Evolutionary conservation across 495 filamentous ascomycete genomes (phyloP).

Genomic region (Cryomyces antarcticus): DNA sequence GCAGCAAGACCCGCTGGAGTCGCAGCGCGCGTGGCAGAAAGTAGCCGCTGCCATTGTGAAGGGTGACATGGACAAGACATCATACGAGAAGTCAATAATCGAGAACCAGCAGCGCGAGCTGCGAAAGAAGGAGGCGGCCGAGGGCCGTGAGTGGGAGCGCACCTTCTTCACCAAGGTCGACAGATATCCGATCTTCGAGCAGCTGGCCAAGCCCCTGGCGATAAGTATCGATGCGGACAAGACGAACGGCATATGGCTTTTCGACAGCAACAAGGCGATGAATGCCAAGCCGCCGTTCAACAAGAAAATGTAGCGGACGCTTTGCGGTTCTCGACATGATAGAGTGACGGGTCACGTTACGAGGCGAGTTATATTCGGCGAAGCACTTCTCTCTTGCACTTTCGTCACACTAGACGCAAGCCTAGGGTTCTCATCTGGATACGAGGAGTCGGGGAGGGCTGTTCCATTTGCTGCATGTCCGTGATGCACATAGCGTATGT

Average conservation of each 20-base stretch:
- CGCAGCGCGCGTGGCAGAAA: conserved; percentile 68
- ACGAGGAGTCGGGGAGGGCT: too few relatives aligned
- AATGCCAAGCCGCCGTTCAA: conserved; percentile 1
- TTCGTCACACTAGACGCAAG: too few relatives aligned
- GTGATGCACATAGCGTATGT: too few relatives aligned
- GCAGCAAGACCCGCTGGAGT: conserved; percentile 71
- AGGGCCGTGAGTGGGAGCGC: conserved; percentile 63
- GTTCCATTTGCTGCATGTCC: too few relatives aligned
- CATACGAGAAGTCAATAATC: conserved; percentile 65
- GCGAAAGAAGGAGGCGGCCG: conserved; percentile 58
- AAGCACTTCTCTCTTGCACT: too few relatives aligned
- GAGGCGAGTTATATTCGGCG: too few relatives aligned
- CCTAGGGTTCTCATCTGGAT: too few relatives aligned
- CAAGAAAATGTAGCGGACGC: too few relatives aligned
- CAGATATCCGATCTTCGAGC: conserved; percentile 33
- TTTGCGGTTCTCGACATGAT: too few relatives aligned
- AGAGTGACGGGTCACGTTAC: too few relatives aligned
- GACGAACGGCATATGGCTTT: conserved; percentile 79
- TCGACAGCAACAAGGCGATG: conserved; percentile 44
- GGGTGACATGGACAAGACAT: conserved; percentile 67
- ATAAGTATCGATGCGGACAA: conserved; percentile 43
- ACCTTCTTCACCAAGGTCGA: conserved; percentile 54
- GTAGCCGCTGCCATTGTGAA: conserved; percentile 61
- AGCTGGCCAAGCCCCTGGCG: conserved; percentile 35
- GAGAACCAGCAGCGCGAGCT: conserved; percentile 77